A percentile compares a stretch with the other conserved stretches of the same genome.
Evolutionary conservation across 768 basidiomycete species (phyloP).

Genomic region (Kondoa subrosea): DNA sequence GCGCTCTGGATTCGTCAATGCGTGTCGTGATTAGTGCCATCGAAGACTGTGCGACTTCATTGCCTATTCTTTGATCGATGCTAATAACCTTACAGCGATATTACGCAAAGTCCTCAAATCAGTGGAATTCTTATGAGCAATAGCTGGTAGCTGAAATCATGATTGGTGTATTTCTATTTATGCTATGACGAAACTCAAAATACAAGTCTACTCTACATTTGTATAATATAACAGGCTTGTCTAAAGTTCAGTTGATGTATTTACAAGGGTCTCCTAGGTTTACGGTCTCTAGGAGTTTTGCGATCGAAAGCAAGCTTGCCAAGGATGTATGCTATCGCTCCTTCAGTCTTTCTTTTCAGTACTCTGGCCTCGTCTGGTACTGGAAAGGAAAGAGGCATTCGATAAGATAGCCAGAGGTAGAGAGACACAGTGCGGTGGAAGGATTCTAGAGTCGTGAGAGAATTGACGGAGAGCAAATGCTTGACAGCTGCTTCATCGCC

Average conservation of each 20-base stretch:
- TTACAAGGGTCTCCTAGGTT: neutral
- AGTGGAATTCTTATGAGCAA: neutral
- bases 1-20: neutral
- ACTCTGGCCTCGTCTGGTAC: neutral
- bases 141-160: too few species aligned
- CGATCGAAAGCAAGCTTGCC: slow-evolving; percentile 2
- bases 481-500: neutral
- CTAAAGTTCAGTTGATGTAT: too few species aligned
- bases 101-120: neutral
- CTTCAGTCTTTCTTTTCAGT: neutral
- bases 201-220: neutral
- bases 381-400: slow-evolving; percentile 48
- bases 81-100: neutral
- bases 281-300: neutral
- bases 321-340: neutral
- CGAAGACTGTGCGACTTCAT: neutral
- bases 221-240: neutral
- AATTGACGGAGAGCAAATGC: slow-evolving; percentile 8
- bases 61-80: neutral
- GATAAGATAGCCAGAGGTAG: slow-evolving; percentile 71
- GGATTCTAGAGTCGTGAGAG: slow-evolving; percentile 43
- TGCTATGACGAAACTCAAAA: too few species aligned
- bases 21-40: neutral
- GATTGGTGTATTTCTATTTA: too few species aligned
- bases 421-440: slow-evolving; percentile 58